These are phyloP conservation scores for Sechiopsis laciniata DNA, from an alignment of 306 rosid species.

Conservation along the genomic window DNA sequence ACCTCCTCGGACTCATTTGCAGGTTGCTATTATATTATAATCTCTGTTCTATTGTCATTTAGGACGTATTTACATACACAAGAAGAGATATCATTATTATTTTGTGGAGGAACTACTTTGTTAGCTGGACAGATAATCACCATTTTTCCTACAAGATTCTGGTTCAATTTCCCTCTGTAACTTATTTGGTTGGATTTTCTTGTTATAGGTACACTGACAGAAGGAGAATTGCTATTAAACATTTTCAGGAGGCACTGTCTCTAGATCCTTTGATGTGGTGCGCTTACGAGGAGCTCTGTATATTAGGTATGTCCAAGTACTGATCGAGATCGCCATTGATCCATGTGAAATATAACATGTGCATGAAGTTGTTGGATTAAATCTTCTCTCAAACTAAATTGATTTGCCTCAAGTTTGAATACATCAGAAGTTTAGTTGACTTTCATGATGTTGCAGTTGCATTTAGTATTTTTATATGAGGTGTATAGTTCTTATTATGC, in stretches of 20 bases:
- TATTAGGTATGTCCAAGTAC: constrained; percentile 71
- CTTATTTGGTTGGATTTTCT: constrained; percentile 16
- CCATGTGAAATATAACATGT: background rate
- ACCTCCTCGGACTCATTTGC: constrained; percentile 87
- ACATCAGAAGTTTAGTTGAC: no score
- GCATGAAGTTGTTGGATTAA: background rate
- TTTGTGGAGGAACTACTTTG: background rate
- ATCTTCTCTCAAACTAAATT: background rate
- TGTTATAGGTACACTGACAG: constrained; percentile 54
- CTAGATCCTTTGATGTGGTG: constrained; percentile 62
- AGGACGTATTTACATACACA: background rate
- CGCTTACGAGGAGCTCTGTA: constrained; percentile 86
- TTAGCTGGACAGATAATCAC: background rate
- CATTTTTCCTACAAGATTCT: background rate
- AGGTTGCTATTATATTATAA: constrained; percentile 45
- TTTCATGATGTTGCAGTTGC: constrained; percentile 5
- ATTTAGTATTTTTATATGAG: background rate
- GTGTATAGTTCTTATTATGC: background rate
- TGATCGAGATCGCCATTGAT: background rate
- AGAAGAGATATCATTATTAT: no score
- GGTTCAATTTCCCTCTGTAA: background rate
- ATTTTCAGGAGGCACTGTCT: constrained; percentile 48
- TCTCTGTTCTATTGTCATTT: constrained; percentile 12
- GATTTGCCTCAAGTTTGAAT: background rate
- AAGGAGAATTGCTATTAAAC: constrained; percentile 45